Evolutionary conservation across 2,329 filamentous ascomycete species (phyloP).

Genomic region (Monosporascus sp.): DNA sequence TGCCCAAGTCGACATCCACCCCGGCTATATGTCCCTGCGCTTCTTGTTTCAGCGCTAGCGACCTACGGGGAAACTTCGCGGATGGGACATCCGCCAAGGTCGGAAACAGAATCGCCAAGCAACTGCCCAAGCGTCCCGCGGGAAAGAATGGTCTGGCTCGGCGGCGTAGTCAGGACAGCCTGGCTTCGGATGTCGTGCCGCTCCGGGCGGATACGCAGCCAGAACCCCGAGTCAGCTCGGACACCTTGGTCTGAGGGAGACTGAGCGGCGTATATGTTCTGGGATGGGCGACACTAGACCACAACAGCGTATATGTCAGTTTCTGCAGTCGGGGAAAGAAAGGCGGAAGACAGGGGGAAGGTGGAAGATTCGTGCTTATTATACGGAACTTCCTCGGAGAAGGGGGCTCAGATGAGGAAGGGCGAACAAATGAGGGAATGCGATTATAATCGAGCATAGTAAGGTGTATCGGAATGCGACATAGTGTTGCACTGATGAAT

Average conservation of each 20-base stretch:
- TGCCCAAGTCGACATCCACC: conserved; percentile 7
- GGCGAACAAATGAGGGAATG: too few relatives aligned
- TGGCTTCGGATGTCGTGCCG: conserved; percentile 22
- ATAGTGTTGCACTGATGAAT: too few relatives aligned
- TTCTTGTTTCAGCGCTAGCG: conserved; percentile 19
- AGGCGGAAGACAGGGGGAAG: too few relatives aligned
- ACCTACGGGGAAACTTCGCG: conserved; percentile 2
- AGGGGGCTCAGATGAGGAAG: too few relatives aligned
- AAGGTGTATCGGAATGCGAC: too few relatives aligned
- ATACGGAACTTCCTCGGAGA: too few relatives aligned
- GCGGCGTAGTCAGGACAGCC: conserved; percentile 14
- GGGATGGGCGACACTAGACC: too few relatives aligned
- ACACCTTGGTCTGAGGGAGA: conserved; percentile 3
- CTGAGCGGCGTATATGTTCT: too few relatives aligned
- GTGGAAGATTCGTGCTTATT: too few relatives aligned
- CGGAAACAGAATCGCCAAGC: conserved; percentile 3
- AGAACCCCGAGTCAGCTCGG: conserved; percentile 11
- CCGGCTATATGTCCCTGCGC: conserved; percentile 20
- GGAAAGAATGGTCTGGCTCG: neutral
- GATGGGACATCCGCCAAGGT: neutral
- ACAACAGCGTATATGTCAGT: too few relatives aligned
- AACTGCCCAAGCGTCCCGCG: conserved; percentile 9
- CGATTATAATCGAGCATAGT: too few relatives aligned
- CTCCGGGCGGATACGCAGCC: conserved; percentile 12
- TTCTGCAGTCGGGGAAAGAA: too few relatives aligned